These are phyloP conservation scores for Eleusine coracana DNA, from an alignment of 176 grass and related monocot species.

Conservation along the genomic window DNA sequence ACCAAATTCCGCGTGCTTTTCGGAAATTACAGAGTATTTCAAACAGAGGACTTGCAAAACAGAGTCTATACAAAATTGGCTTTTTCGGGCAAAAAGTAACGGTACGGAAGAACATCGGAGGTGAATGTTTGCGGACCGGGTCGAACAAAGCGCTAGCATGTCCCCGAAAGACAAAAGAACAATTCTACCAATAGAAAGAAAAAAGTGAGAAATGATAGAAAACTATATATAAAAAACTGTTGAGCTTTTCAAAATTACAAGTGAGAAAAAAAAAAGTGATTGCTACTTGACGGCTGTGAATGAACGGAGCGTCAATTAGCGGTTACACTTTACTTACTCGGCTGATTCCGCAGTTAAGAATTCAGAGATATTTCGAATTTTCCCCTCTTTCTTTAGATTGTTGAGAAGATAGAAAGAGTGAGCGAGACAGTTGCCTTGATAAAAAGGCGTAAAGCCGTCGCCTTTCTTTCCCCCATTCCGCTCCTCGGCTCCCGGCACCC, in stretches of 20 bases:
- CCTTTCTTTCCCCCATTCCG: constrained; percentile 41
- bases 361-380: constrained; percentile 42
- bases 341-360: constrained; percentile 8
- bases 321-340: constrained; percentile 3
- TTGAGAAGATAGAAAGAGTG: background rate
- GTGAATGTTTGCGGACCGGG: background rate
- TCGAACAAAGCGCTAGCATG: too few relatives aligned
- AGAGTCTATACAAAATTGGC: too few relatives aligned
- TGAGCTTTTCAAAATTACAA: background rate
- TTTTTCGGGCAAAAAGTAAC: background rate
- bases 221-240: background rate
- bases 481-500: constrained; percentile 3
- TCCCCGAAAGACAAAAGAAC: background rate
- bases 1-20: too few relatives aligned
- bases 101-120: background rate
- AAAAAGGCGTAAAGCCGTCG: constrained; percentile 46
- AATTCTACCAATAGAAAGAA: too few relatives aligned
- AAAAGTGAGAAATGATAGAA: background rate
- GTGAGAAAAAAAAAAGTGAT: background rate
- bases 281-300: background rate
- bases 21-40: background rate
- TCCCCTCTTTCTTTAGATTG: background rate
- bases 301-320: background rate
- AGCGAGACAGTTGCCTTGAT: background rate
- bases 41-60: too few relatives aligned